Base-by-base conservation (phyloP, 352 stramenopile genomes). In the Phytophthora litchii region DNA sequence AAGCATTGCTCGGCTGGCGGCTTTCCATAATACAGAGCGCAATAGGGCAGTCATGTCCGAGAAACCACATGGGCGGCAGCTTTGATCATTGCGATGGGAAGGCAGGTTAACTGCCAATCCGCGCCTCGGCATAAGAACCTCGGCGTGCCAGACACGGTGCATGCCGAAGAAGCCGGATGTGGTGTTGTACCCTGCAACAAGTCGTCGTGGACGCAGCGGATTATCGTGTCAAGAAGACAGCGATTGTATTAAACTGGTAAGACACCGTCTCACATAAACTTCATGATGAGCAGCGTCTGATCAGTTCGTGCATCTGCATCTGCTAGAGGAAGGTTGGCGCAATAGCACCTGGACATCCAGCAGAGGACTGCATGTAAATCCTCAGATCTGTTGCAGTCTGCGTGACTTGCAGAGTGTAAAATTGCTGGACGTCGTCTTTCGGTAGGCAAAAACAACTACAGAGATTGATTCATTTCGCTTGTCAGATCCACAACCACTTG, bases 71-170 rank as follows among this genome's bases (percentile, higher is more conserved):
- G 64, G 52, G 37, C 49, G 10, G 19, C 38, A 54, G 17, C 16
- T 20, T 60, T 54, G 49, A 67, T 69, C 60, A 48, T 57, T 34
- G 25, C 53, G 64, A 73, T 73, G 64, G 64, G 64, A 44, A 68
- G n/a, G 20, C 9, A 14, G 29, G 12, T 45, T 48, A 51, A 32
- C 45, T 20, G 27, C 62, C 62, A 71, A 73, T 70, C 34, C 54
- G 23, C 42, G 40, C n/a, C 10, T 9, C 20, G 32, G 54, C 48
- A 60, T 60, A 55, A 34, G 42, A 66, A 36, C 43, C 31, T 16
- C 10, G 0, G n/a, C 25, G 60, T 27, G 34, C 54, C 64, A 69
- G 38, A 42, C 47, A 52, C 60, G 43, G 46, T 65, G 54, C 60
- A 70, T 55, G 54, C 53, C 60, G 54, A 37, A 60, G 46, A 69